phyloP scores from a whole-genome alignment of 2,329 filamentous ascomycete genomes.

The Aureobasidium melanogenum region DNA sequence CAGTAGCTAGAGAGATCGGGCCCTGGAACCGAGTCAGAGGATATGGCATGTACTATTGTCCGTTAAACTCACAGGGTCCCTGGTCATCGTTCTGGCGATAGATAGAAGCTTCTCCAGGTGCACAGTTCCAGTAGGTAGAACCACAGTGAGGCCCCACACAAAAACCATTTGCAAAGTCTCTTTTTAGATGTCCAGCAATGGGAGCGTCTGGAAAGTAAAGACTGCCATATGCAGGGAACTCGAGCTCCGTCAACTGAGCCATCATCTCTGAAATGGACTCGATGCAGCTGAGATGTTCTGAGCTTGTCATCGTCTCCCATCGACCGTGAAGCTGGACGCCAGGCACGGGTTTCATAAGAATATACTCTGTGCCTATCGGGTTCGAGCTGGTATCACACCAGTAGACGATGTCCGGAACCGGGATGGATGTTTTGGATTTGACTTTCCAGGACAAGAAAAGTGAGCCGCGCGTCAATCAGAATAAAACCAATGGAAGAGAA shows the following conservation, averaged over 20 bases:
- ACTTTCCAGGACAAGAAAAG: neutral
- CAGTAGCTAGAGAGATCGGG: neutral
- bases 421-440: neutral
- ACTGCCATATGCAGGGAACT: neutral
- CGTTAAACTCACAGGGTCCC: neutral
- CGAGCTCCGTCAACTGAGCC: neutral
- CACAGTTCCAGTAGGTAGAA: slow-evolving; percentile 2
- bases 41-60: neutral
- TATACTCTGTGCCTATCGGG: slow-evolving; percentile 30
- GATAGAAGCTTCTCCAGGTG: neutral
- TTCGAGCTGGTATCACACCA: slow-evolving; percentile 30
- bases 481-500: neutral
- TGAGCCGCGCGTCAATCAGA: neutral
- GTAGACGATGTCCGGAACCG: neutral
- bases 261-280: neutral
- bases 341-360: slow-evolving; percentile 30
- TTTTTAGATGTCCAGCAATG: neutral
- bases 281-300: neutral
- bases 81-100: neutral
- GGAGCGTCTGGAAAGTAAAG: neutral
- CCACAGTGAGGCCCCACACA: slow-evolving; percentile 1
- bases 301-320: neutral
- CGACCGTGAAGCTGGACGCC: slow-evolving; percentile 27
- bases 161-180: neutral
- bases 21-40: neutral